Evolutionary conservation across 2,329 filamentous ascomycete species (phyloP), one percentile per base, ranked within the genome.

Genomic region (Penicillium vulpinum): DNA sequence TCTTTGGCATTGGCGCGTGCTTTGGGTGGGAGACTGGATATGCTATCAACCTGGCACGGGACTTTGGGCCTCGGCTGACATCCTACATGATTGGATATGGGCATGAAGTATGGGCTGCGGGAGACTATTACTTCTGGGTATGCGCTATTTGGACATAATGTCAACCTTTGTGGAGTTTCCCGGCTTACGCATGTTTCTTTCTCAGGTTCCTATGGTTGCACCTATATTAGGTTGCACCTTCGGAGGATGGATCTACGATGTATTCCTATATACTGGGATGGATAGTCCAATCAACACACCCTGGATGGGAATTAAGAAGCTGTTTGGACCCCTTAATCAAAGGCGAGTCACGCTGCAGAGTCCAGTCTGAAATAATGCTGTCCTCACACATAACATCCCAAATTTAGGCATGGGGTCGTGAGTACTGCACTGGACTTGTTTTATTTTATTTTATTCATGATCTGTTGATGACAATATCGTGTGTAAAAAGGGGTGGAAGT

Each of bases 1-100:
- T 91, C 60, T 90, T 90, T 67, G 88, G 87, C 8, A 85, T 91
- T 22, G 88, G 87, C 18, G 85, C 86, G 31, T 88, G 86, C 68
- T 90, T 89, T 65, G 88, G 88, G 7, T 90, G 86, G 86, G 84
- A 91, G 71, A 91, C 88, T 1, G 88, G 88, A 36, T 91, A 89
- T 73, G 88, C 88, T 16, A 89, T 90, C 62, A 91, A 91, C 66
- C 73, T 89, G 40, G 88, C 87, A 35, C 81, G 88, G 72, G 88
- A 91, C 62, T 88, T 91, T 67, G 86, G 87, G 0, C 88, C 88
- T 10, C 78, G 88, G 11, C 71, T 90, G 41, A 83, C 88, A 60
- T 83, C 84, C 1, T 88, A 85, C 67, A 83, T 86, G 67, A 65
- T 90, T 52, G 88, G 88, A 2, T 91, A 91, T 67, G 86, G 86